phyloP scores from a whole-genome alignment of 305 asterid species.

The Stenogyne calaminthoides region DNA sequence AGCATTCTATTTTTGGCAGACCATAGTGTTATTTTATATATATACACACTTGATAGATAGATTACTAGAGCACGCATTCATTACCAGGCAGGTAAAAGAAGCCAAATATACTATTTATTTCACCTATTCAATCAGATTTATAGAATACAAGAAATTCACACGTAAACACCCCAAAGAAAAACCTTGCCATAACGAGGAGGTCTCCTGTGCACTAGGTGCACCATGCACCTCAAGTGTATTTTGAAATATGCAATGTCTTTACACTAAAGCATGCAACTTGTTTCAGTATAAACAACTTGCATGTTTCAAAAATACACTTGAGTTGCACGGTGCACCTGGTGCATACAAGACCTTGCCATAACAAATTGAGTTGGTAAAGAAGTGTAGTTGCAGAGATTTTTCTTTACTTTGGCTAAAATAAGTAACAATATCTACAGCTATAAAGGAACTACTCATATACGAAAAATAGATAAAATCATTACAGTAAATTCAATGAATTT shows the following conservation, averaged over 20 bases:
- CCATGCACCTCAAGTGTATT: too few species aligned
- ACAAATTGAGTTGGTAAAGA: background rate
- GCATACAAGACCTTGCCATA: background rate
- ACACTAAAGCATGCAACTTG: too few species aligned
- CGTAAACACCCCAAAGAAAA: background rate
- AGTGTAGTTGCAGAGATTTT: background rate
- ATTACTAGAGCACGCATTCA: background rate
- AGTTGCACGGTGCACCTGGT: too few species aligned
- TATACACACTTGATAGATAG: background rate
- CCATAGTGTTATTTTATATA: background rate
- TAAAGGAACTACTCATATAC: constrained; percentile 5
- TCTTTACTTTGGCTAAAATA: background rate
- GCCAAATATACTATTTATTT: background rate
- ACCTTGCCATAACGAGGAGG: too few species aligned
- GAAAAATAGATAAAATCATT: background rate
- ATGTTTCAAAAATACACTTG: too few species aligned
- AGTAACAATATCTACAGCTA: background rate
- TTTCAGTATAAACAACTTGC: too few species aligned
- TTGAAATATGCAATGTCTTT: too few species aligned
- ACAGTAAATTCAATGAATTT: background rate
- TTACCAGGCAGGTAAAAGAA: constrained; percentile 2
- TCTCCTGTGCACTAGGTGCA: too few species aligned
- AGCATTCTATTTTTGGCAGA: background rate
- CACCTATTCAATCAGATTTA: background rate
- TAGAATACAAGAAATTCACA: background rate